phyloP scores from a whole-genome alignment of 2,329 filamentous ascomycete species.

The Hypoxylon sp. region DNA sequence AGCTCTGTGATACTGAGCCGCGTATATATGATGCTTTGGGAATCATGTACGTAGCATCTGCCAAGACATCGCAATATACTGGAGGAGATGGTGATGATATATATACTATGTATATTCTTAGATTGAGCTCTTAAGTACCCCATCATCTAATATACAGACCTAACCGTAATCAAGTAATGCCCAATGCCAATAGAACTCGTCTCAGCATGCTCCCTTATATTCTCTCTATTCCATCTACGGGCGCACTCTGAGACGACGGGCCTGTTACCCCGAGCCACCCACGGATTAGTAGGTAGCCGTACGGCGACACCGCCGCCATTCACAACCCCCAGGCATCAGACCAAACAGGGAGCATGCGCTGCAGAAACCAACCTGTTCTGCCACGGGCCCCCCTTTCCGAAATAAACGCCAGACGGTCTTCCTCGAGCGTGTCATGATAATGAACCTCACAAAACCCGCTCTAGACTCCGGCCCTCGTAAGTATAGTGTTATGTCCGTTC shows the following conservation, averaged over 20 bases:
- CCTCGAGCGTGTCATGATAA: conserved; percentile 50
- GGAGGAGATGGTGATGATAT: conserved; percentile 2
- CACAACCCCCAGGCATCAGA: conserved; percentile 14
- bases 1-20: neutral
- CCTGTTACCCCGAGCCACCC: conserved; percentile 21
- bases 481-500: conserved; percentile 31
- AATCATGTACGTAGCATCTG: neutral
- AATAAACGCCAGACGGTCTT: conserved; percentile 48
- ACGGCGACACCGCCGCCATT: conserved; percentile 9
- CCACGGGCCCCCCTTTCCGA: conserved; percentile 12
- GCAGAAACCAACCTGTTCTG: conserved; percentile 30
- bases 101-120: conserved; percentile 26
- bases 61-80: neutral
- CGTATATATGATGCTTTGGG: neutral
- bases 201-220: conserved; percentile 27
- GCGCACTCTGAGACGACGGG: conserved; percentile 3
- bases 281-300: conserved; percentile 6
- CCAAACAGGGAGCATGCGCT: conserved; percentile 12
- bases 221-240: conserved; percentile 38
- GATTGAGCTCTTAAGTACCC: conserved; percentile 37
- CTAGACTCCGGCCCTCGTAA: conserved; percentile 48
- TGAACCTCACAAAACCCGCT: conserved; percentile 44
- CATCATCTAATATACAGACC: conserved; percentile 34
- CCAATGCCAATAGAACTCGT: conserved; percentile 14
- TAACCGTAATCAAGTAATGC: neutral